Percentiles rank a stretch among this genome's conserved stretches.
phyloP scores from a whole-genome alignment of 164 flowering plant genomes.

The Piper longum region DNA sequence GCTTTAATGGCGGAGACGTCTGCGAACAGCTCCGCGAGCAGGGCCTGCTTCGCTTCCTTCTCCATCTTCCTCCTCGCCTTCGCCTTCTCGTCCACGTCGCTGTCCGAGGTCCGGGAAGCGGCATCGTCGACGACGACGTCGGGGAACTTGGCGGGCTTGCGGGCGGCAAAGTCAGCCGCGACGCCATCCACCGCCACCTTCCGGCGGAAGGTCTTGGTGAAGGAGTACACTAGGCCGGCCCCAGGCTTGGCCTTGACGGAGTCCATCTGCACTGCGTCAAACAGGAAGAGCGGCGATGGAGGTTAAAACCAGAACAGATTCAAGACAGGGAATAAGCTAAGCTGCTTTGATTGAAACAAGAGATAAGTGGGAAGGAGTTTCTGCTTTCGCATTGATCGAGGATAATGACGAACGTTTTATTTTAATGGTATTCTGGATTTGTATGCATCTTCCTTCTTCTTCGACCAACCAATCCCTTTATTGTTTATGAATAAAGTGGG shows the following conservation, averaged over 20 bases:
- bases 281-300: background rate
- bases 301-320: background rate
- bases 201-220: background rate
- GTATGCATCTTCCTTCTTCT: too few species aligned
- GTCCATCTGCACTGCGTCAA: background rate
- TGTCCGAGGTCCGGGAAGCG: background rate
- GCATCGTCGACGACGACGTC: background rate
- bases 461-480: too few species aligned
- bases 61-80: background rate
- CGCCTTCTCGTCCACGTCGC: background rate
- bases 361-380: too few species aligned
- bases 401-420: background rate
- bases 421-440: too few species aligned
- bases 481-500: background rate
- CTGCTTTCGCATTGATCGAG: background rate
- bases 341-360: background rate
- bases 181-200: background rate
- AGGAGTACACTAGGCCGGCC: background rate
- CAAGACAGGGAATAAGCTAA: background rate
- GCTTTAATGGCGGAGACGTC: conserved; percentile 65
- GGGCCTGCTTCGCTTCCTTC: conserved; percentile 28
- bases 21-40: conserved; percentile 74
- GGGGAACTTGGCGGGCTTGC: background rate
- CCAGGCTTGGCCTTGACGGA: background rate
- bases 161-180: background rate